Evolutionary conservation across 2,329 filamentous ascomycete genomes (phyloP), one percentile per base, ranked within the genome.

Genomic region (Microcyclospora pomicola): DNA sequence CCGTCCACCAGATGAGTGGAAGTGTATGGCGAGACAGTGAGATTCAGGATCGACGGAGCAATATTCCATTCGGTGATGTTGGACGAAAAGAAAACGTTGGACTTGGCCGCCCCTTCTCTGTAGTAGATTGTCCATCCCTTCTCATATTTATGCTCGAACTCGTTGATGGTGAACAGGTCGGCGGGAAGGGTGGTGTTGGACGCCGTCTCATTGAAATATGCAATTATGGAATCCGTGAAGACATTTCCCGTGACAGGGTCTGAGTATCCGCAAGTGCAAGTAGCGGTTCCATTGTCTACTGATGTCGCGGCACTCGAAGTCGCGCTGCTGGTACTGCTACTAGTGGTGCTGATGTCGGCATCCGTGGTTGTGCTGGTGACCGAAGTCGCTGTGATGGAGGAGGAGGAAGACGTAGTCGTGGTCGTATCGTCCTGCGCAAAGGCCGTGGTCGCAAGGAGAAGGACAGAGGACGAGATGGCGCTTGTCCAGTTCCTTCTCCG

Each of bases 181-280:
- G 47, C 37, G 13, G 58, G 55, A 14, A 52, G 47, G 10, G 62
- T 39, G 12, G 37, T 50, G 6, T 46, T 46, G 19, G 7, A 24
- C 19, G 19, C 19, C 2, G 65, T 65, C 42, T 69, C 67, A 45
- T 70, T 70, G 58, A 70, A 70, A 50, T 69, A 70, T 4, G 64
- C 53, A 34, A 69, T 65, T 16, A 66, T 57, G 6, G 62, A 62
- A 33, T 70, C 66, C 0, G 66, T 70, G 43, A 62, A 69, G 9
- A 66, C 44, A 13, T 57, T 46, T 7, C 55, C 47, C 2, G 59
- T 60, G 6, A 47, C 41, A 1, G 48, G 41, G 43, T 70, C 65
- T 40, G 60, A 59, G 41, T 63, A 70, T 10, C 67, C 67, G 45
- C 67, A 70, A 16, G 57, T 54, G 42, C 67, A 70, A 39, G 59